Evolutionary conservation across 2,329 filamentous ascomycete species (phyloP), one percentile per base, ranked within the genome.

Genomic region (Sordariomycetes sp.): DNA sequence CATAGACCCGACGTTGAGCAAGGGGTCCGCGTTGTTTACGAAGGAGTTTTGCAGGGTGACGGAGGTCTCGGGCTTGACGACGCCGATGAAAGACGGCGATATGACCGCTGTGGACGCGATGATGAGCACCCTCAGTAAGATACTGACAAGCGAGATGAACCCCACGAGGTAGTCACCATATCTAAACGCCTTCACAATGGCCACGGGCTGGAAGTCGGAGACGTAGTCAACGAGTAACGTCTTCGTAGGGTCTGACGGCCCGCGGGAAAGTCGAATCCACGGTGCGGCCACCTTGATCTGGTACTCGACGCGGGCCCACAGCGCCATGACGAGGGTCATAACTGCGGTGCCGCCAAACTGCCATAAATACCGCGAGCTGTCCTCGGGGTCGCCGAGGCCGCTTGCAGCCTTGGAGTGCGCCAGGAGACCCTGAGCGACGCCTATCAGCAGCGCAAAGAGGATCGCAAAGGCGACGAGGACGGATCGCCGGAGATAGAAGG

Each of bases 221-320:
- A 67, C 58, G 20, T 71, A 71, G 61, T 75, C 73, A 22, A 74
- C 62, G 48, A 74, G 61, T 40, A 75, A 60, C 18, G 69, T 71
- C 57, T 64, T 64, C 52, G 70, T 65, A 14, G 66, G 65, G 28
- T 64, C 61, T 6, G 63, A 61, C 11, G 70, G 63, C 1, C 62
- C 66, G 20, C 65, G 65, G 6, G 66, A 62, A 61, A 74, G 63
- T 1, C 68, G 68, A 3, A 68, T 60, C 73, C 73, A 75, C 1
- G 73, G 73, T 37, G 72, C 72, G 1, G 65, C 63, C 11, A 65
- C 61, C 48, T 70, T 70, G n/a, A 70, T 64, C 59, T 75, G 73
- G 57, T 70, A 72, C 54, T 75, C 73, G 11, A 72, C 71, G 18
- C 72, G 66, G 11, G 61, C 62, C 71, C 72, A 75, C 10, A 68